A percentile compares a stretch with the other conserved stretches of the same genome.
Conservation (phyloP, 176 grass and related monocot genomes). For the Typha latifolia region DNA sequence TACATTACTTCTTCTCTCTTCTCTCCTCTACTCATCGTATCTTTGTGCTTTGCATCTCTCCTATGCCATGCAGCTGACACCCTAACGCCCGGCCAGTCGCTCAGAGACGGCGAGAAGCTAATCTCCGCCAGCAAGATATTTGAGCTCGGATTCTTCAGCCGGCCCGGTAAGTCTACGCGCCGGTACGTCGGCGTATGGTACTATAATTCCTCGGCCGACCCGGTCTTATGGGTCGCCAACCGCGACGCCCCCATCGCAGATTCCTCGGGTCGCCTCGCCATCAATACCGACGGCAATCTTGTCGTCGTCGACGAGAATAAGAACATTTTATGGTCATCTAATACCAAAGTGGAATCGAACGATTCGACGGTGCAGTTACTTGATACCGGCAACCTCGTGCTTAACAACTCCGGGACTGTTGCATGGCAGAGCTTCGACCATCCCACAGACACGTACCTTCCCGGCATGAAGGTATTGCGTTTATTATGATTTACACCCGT, state of each 20-base stretch:
- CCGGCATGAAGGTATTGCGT: conserved; percentile 37
- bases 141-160: conserved; percentile 38
- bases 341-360: conserved; percentile 4
- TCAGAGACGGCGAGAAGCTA: conserved; percentile 20
- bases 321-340: conserved; percentile 30
- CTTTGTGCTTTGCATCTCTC: too few relatives aligned
- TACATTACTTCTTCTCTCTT: too few relatives aligned
- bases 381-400: conserved; percentile 32
- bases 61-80: conserved; percentile 1
- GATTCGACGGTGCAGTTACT: conserved; percentile 13
- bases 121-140: conserved; percentile 32
- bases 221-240: conserved; percentile 64
- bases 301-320: conserved; percentile 20
- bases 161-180: conserved; percentile 21
- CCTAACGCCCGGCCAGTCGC: conserved; percentile 30
- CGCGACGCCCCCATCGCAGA: conserved; percentile 31
- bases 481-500: too few relatives aligned
- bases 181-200: conserved; percentile 51
- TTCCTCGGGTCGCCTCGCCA: conserved; percentile 10
- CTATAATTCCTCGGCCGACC: conserved; percentile 17
- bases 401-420: conserved; percentile 8
- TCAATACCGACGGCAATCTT: conserved; percentile 33
- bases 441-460: conserved; percentile 54
- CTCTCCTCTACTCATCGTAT: too few relatives aligned
- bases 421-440: conserved; percentile 51